These are phyloP conservation scores for Suillus clintonianus DNA, from an alignment of 768 basidiomycete genomes.

Conservation along the genomic window DNA sequence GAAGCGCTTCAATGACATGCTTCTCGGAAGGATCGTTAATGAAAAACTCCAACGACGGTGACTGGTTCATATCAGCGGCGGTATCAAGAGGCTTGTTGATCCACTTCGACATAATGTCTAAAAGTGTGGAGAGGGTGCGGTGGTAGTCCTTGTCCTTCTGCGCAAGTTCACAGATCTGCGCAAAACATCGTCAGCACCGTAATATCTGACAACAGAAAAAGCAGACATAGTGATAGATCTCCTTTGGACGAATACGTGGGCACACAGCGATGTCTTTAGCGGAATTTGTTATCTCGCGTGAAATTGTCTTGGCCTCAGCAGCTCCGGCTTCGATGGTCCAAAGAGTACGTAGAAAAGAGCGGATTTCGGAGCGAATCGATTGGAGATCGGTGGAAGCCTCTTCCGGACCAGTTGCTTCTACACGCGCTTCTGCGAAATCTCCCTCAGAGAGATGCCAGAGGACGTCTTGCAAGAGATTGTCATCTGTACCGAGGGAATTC, in stretches of 20 bases:
- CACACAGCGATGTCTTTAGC: conserved; percentile 47
- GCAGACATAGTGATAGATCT: conserved; percentile 54
- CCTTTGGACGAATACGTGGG: conserved; percentile 44
- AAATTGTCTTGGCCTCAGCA: conserved; percentile 46
- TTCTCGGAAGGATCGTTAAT: conserved; percentile 65
- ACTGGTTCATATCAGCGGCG: conserved; percentile 44
- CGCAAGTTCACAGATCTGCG: conserved; percentile 64
- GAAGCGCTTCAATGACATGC: conserved; percentile 56
- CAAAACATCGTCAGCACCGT: background rate
- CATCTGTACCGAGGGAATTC: conserved; percentile 52
- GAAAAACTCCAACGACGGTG: conserved; percentile 52
- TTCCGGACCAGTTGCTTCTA: conserved; percentile 40
- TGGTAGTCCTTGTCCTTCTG: conserved; percentile 63
- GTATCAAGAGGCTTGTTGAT: conserved; percentile 52
- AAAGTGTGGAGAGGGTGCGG: conserved; percentile 56
- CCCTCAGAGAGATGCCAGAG: conserved; percentile 65
- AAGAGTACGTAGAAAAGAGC: conserved; percentile 50
- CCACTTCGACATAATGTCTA: conserved; percentile 59
- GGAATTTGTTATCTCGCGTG: conserved; percentile 54
- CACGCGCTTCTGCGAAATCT: conserved; percentile 43
- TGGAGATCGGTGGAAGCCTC: conserved; percentile 52
- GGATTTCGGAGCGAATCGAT: conserved; percentile 51
- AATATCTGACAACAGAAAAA: background rate
- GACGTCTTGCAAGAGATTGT: conserved; percentile 64
- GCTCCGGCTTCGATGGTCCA: conserved; percentile 59